Percentiles rank a stretch among this genome's conserved stretches.
phyloP scores from a whole-genome alignment of 371 early-diverging fungal genomes.

The Mortierella sp. region DNA sequence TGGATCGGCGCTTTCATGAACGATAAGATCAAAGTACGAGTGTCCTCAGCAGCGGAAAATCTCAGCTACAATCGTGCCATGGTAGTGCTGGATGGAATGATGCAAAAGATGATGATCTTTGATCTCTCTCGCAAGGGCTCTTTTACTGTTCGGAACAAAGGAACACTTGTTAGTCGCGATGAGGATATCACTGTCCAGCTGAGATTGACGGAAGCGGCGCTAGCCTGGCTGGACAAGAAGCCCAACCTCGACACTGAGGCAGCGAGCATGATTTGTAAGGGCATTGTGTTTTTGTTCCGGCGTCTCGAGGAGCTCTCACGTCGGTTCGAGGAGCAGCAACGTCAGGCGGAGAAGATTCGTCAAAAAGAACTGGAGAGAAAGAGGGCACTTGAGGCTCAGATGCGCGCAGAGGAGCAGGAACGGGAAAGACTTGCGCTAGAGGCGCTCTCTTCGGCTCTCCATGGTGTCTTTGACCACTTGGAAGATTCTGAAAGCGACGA shows the following conservation, averaged over 20 bases:
- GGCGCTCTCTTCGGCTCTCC: constrained; percentile 40
- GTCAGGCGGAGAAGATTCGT: constrained; percentile 25
- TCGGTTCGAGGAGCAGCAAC: constrained; percentile 46
- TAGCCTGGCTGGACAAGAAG: constrained; percentile 50
- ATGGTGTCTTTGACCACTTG: constrained; percentile 24
- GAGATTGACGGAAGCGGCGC: constrained; percentile 45
- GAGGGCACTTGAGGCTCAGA: constrained; percentile 15
- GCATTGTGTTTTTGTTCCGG: constrained; percentile 42
- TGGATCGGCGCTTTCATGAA: constrained; percentile 53
- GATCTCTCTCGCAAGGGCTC: constrained; percentile 55
- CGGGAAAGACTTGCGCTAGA: constrained; percentile 40
- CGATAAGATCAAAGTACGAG: constrained; percentile 45
- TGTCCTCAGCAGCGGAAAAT: constrained; percentile 49
- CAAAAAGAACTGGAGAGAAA: constrained; percentile 17
- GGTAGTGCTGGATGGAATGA: constrained; percentile 50
- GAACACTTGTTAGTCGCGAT: constrained; percentile 41
- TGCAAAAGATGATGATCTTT: constrained; percentile 60
- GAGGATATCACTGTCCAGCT: constrained; percentile 50
- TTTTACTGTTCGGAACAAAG: constrained; percentile 44
- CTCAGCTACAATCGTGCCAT: constrained; percentile 49
- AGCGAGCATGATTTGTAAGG: constrained; percentile 43
- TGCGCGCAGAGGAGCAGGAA: constrained; percentile 33
- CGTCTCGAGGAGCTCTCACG: constrained; percentile 44
- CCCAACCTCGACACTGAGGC: constrained; percentile 53
- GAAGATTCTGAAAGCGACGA: constrained; percentile 33